Evolutionary conservation across 345 rosid genomes (phyloP), one percentile per base, ranked within the genome.

Genomic region (Noccaea bulbosa): DNA sequence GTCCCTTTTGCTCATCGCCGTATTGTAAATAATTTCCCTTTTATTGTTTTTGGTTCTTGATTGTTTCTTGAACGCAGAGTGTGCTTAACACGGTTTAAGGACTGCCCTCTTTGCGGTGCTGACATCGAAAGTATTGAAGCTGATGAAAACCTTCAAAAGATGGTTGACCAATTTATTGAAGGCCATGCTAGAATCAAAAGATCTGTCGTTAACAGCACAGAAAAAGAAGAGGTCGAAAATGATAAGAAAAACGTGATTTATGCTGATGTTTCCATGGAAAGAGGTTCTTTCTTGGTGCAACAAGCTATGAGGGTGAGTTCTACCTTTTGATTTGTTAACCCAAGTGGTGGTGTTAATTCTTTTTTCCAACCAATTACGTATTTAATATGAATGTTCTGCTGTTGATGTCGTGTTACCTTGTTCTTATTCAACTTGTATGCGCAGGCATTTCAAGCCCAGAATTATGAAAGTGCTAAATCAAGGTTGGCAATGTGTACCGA

Each of bases 181-280:
- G 99, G 99, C 17, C 99, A 94, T 82, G 99, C 96, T 52, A 80
- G 97, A 72, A 94, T 89, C 76, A 94, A 89, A 82, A 85, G 99
- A 83, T 74, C 89, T 72, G 81, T 76, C 44, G 77, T 81, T 54
- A 65, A 81, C 64, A 52, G 62, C 27, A 16, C 69, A 0, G 93
- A 81, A 47, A 70, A 79, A 34, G 89, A 81, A 77, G 87, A 73
- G 57, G 86, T 61, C 4, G 72, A n/a, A 2, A 77, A 75, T 12
- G 83, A 81, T 37, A 82, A 81, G 41, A 81, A 81, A 44, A 83
- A 80, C 9, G 95, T 94, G 47, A 82, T 86, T 48, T 94, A 94
- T 55, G 99, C 83, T 65, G 99, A 94, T 52, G 96, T 94, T 17
- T 94, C 99, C 16, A 73, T 94, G 83, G 99, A 94, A 78, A 83